These are phyloP conservation scores for Microbotryomycetes sp. DNA, from an alignment of 1,284 basidiomycete species.

Conservation along the genomic window DNA sequence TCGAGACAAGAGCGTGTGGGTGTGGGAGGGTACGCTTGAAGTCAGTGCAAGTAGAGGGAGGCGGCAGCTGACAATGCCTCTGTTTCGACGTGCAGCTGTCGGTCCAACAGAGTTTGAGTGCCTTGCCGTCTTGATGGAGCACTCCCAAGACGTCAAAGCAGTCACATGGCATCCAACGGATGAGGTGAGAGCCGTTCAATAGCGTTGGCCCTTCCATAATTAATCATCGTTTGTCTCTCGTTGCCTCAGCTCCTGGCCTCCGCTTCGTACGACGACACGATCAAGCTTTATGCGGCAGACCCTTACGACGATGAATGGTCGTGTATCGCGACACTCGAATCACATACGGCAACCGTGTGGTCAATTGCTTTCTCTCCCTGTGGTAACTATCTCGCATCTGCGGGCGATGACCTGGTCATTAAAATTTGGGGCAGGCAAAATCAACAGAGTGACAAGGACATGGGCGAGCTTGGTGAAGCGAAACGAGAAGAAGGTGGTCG, in stretches of 20 bases:
- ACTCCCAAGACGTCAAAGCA: conserved; percentile 92
- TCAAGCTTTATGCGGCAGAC: conserved; percentile 91
- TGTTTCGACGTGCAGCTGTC: conserved; percentile 14
- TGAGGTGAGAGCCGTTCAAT: conserved; percentile 56
- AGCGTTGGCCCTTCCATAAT: conserved; percentile 5
- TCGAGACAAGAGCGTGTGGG: conserved; percentile 95
- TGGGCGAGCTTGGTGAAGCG: conserved; percentile 27
- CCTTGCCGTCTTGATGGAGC: conserved; percentile 93
- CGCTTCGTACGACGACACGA: conserved; percentile 92
- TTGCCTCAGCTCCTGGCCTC: conserved; percentile 77
- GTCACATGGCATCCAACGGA: conserved; percentile 92
- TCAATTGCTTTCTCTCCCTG: conserved; percentile 68
- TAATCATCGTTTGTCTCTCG: neutral
- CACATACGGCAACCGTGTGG: conserved; percentile 71
- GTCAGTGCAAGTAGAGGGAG: neutral
- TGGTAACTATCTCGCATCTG: conserved; percentile 75
- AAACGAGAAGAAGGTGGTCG: conserved; percentile 38
- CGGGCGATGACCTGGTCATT: conserved; percentile 66
- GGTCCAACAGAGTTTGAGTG: conserved; percentile 79
- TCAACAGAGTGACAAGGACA: conserved; percentile 13
- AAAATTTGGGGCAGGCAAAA: conserved; percentile 48
- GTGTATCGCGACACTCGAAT: conserved; percentile 56
- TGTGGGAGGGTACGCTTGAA: conserved; percentile 78
- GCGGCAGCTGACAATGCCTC: neutral
- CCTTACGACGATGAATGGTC: conserved; percentile 89